Evolutionary conservation across 1,284 basidiomycete genomes (phyloP).

Genomic region (Heliocybe sulcata): DNA sequence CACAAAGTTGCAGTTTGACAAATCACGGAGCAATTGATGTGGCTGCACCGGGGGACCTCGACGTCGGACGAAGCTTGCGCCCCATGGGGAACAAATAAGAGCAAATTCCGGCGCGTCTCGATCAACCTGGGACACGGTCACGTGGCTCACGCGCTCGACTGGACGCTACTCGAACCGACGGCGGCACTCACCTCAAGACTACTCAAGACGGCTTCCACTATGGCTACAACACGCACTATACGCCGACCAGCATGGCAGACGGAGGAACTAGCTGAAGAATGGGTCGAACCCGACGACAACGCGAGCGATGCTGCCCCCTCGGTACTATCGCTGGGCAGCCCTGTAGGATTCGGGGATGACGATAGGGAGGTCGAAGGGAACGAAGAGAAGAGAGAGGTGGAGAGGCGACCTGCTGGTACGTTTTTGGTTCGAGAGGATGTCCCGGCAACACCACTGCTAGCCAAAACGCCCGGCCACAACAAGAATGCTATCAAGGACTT

Average conservation of each 20-base stretch:
- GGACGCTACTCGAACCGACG: neutral
- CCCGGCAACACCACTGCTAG: constrained; percentile 43
- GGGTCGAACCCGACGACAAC: constrained; percentile 34
- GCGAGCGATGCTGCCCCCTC: too few relatives aligned
- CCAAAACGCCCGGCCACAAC: constrained; percentile 54
- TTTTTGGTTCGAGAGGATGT: constrained; percentile 75
- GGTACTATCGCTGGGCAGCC: too few relatives aligned
- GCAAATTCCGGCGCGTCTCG: neutral
- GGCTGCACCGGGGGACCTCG: neutral
- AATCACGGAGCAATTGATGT: neutral
- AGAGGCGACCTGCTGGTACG: constrained; percentile 44
- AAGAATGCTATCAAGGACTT: constrained; percentile 68
- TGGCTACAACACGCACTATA: neutral
- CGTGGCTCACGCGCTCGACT: neutral
- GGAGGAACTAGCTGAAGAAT: constrained; percentile 47
- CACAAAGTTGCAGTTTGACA: too few relatives aligned
- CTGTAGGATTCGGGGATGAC: constrained; percentile 40
- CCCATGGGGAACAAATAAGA: neutral
- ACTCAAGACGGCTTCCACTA: neutral
- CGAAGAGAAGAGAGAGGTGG: too few relatives aligned
- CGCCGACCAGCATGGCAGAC: constrained; percentile 42
- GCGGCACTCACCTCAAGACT: neutral
- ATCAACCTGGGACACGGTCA: neutral
- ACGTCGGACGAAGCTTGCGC: too few relatives aligned
- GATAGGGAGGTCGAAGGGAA: constrained; percentile 9